Evolutionary conservation across 495 filamentous ascomycete genomes (phyloP).

Genomic region (Astrocystis sublimbata): DNA sequence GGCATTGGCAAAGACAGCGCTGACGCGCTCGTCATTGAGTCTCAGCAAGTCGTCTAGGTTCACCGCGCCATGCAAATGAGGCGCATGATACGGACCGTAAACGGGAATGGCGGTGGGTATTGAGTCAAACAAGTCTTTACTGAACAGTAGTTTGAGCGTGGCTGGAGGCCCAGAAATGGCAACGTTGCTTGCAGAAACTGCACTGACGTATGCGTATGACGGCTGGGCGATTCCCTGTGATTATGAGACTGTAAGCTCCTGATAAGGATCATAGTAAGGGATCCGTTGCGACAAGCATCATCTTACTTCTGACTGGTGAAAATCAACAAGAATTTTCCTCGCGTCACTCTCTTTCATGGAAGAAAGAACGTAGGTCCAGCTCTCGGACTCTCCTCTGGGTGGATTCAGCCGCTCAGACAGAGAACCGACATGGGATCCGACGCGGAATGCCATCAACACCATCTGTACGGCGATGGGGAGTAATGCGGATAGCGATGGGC

Average conservation of each 20-base stretch:
- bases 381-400: conserved; percentile 48
- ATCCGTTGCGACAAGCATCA: neutral
- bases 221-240: conserved; percentile 58
- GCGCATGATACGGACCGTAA: conserved; percentile 79
- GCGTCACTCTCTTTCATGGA: conserved; percentile 46
- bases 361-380: conserved; percentile 59
- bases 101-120: conserved; percentile 68
- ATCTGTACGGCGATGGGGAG: conserved; percentile 67
- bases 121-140: conserved; percentile 51
- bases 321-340: conserved; percentile 48
- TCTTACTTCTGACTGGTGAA: conserved; percentile 53
- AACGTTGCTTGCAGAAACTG: conserved; percentile 65
- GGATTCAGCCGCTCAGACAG: conserved; percentile 53
- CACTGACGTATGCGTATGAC: conserved; percentile 71
- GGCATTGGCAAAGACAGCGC: conserved; percentile 45
- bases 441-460: conserved; percentile 71
- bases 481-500: conserved; percentile 66
- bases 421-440: conserved; percentile 61
- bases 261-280: neutral
- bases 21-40: conserved; percentile 39
- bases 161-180: conserved; percentile 79
- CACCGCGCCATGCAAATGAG: conserved; percentile 63
- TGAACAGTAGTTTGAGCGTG: conserved; percentile 59
- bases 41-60: conserved; percentile 63
- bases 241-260: conserved; percentile 15